These are phyloP conservation scores for Raphanus raphanistrum DNA, from an alignment of 345 rosid genomes.

Conservation along the genomic window DNA sequence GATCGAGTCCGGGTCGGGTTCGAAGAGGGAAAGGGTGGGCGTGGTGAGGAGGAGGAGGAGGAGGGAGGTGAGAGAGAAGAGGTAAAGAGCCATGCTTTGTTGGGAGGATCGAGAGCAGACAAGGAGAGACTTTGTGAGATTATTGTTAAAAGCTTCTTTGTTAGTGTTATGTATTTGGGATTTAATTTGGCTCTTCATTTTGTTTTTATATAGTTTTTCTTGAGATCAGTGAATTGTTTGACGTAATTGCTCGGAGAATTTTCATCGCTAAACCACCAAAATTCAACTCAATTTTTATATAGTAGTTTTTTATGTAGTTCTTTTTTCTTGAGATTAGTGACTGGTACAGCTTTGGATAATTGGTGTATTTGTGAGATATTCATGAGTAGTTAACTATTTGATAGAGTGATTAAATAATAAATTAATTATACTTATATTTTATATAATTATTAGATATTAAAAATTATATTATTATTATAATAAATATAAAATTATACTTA, in stretches of 20 bases:
- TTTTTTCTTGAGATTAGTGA: too few species aligned
- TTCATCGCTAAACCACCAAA: neutral
- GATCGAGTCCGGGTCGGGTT: constrained; percentile 36
- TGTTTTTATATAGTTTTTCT: neutral
- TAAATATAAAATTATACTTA: too few species aligned
- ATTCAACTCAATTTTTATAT: neutral
- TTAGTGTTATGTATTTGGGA: neutral
- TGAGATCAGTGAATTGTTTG: neutral
- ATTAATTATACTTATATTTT: too few species aligned
- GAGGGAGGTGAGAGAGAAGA: constrained; percentile 20
- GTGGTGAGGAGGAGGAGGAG: constrained; percentile 4
- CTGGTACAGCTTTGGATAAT: too few species aligned
- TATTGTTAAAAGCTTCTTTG: neutral
- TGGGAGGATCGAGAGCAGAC: neutral
- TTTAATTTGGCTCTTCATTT: neutral
- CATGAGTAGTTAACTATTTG: too few species aligned
- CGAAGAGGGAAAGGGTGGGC: constrained; percentile 24
- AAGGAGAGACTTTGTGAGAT: neutral
- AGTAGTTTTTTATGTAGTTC: too few species aligned
- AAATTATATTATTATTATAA: too few species aligned
- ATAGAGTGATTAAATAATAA: too few species aligned
- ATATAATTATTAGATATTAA: too few species aligned
- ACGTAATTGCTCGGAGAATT: constrained; percentile 3
- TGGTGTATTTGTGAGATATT: too few species aligned
- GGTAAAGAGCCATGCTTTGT: constrained; percentile 31